Evolutionary conservation across 345 rosid genomes (phyloP), one percentile per base, ranked within the genome.

Genomic region (Gynandropsis gynandra): DNA sequence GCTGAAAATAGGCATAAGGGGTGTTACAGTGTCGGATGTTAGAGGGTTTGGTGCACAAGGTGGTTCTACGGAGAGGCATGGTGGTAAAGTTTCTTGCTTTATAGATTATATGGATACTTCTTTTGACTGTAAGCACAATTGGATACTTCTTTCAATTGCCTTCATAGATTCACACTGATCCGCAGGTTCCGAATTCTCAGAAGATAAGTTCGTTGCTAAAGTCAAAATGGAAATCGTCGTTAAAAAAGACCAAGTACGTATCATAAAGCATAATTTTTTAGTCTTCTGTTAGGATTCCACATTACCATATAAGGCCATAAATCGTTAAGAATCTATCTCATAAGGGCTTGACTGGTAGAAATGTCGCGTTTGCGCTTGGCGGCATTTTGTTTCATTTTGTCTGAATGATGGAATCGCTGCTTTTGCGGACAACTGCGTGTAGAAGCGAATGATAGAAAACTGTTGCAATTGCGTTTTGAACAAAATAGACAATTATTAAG

Each of bases 151-250:
- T 27, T 19, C 18, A 53, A 24, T 54, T 47, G 56, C 47, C 20
- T 44, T 40, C 55, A 19, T 20, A 24, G 24, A 12, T 61, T 13
- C 38, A 18, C 14, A 43, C 42, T 63, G 29, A 45, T 66, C 24
- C 34, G 8, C 54, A 89, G 93, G 93, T 66, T 89, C 89, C 38
- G 97, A 89, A 66, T 89, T 89, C 77, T 80, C 93, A 0, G 89
- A 79, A 72, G 89, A 83, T 70, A 83, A 85, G 18, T 83, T 89
- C 62, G 78, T 85, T 44, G 89, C 82, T 52, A 89, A 85, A 72
- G 82, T 83, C n/a, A 89, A 89, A 68, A 75, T 89, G 78, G 97
- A 89, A 74, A 75, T 85, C 59, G 89, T 85, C 54, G 93, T 89
- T 67, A 71, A 50, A 64, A 85, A 78, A 73, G 81, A 73, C 27